These are phyloP conservation scores for Solanum okadae DNA, from an alignment of 257 asterid species.

Conservation along the genomic window DNA sequence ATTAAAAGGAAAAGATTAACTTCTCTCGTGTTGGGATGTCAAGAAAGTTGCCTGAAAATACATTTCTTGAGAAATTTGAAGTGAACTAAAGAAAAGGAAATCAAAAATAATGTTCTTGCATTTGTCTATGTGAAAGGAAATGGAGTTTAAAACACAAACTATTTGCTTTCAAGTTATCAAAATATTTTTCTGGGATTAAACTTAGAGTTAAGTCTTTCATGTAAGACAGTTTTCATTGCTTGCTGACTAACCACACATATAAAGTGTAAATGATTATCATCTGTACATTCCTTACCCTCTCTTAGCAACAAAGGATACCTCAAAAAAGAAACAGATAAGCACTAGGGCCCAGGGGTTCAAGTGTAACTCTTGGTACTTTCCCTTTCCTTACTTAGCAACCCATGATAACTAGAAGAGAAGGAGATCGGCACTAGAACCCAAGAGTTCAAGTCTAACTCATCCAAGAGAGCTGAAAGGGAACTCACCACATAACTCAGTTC, in stretches of 20 bases:
- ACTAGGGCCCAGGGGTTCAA: not conserved
- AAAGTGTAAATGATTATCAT: not conserved
- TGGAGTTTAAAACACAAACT: not conserved
- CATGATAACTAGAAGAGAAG: not conserved
- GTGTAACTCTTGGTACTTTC: not conserved
- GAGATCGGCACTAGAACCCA: not conserved
- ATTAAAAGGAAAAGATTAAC: not conserved
- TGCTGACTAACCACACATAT: not conserved
- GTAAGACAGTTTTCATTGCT: not conserved
- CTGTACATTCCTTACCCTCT: not conserved
- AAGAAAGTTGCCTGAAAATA: not conserved
- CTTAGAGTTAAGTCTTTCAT: not conserved
- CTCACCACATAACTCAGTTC: not conserved
- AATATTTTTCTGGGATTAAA: not conserved
- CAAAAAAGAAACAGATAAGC: not conserved
- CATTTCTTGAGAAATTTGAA: not conserved
- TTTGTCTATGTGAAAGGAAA: not conserved
- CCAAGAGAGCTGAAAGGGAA: not conserved
- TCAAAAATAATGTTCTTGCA: not conserved
- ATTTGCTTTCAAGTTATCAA: not conserved
- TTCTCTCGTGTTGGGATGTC: not conserved
- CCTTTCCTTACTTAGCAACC: not conserved
- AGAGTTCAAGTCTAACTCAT: not conserved
- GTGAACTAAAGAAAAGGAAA: not conserved
- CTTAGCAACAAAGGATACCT: not conserved